Evolutionary conservation across 1,284 basidiomycete species (phyloP), one percentile per base, ranked within the genome.

Genomic region (Veloboletus limbatus): DNA sequence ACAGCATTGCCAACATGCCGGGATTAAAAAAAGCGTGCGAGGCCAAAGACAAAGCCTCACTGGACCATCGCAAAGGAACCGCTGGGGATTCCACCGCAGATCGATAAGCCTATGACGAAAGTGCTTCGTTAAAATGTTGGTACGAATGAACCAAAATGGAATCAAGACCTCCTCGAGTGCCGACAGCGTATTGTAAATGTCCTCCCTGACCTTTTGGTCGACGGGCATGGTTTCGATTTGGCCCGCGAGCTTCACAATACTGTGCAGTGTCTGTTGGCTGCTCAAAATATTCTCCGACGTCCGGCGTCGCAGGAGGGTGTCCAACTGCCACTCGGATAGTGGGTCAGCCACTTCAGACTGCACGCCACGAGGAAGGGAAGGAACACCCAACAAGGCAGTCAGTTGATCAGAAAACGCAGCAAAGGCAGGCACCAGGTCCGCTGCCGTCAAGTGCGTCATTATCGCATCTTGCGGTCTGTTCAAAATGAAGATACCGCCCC

Each of bases 21-120:
- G 95, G 97, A 65, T 94, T 92, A 72, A 97, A 99, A 74, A 98
- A 99, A 0, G 97, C 97, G 32, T 85, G 77, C 13, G 92, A 95
- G 3, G 94, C 82, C 28, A 88, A 74, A 0, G 72, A 76, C 26
- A 86, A 69, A 0, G 94, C 92, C 49, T 76, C 67, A 7, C 80
- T 75, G 2, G 90, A 88, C 54, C 81, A 73, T 33, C 70, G 64
- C 35, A 94, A 75, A 1, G 79, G 72, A 25, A 70, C 68, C 11
- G 59, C 65, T 8, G 81, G 69, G 2, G 78, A 77, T 3, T 59
- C 59, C 25, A 61, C 41, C 8, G 48, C 45, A 21, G 52, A 52
- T 40, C 41, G 51, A 49, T 68, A 48, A 38, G 49, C 63, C 62
- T 65, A 33, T 41, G 47, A 49, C 16, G 40, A 46, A 39, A 41